Base-by-base conservation (phyloP, 2,329 filamentous ascomycete species). In the Lecanicillium sp. region DNA sequence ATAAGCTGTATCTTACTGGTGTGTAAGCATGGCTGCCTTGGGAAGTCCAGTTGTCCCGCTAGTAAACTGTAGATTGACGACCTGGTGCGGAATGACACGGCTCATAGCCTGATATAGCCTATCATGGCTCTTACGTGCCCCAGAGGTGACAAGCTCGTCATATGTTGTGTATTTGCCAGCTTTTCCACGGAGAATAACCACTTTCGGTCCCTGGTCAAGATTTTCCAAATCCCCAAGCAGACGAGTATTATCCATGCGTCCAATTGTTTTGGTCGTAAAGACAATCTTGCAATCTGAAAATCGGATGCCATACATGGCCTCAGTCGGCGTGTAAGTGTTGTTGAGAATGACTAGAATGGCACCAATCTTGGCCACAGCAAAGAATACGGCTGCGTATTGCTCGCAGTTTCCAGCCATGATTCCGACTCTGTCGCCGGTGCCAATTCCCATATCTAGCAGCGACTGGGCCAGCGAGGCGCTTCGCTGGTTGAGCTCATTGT, bases 391-490 rank as follows among this genome's bases (percentile, higher is more conserved):
- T 20, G 83, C 60, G 78, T 90, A 90, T 75, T 94, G 70, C 73
- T 94, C 63, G 69, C 88, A 65, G 74, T 94, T 63, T 65, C 88
- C 51, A 60, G 83, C 82, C 78, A 87, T 85, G 47, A 89, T 80
- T 20, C 77, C 83, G 19, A 88, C 70, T 12, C 82, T 70, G 55
- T 87, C 83, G 27, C 82, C 82, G 20, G 75, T 72, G 29, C 73
- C 65, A 37, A 87, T 75, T 3, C 81, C 81, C 58, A 79, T 72
- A 16, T 75, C 73, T 31, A 85, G 60, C 43, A 89, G 59, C 9
- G 83, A 82, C 36, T 75, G 77, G 5, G 80, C 78, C 32, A 84
- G 59, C 38, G 70, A 64, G 32, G 73, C 70, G 49, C 73, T 76
- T 58, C 81, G 74, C 41, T 75, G 68, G 50, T 78, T 75, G 37